Base-by-base conservation (phyloP, 345 rosid genomes). In the Syzygium oleosum region DNA sequence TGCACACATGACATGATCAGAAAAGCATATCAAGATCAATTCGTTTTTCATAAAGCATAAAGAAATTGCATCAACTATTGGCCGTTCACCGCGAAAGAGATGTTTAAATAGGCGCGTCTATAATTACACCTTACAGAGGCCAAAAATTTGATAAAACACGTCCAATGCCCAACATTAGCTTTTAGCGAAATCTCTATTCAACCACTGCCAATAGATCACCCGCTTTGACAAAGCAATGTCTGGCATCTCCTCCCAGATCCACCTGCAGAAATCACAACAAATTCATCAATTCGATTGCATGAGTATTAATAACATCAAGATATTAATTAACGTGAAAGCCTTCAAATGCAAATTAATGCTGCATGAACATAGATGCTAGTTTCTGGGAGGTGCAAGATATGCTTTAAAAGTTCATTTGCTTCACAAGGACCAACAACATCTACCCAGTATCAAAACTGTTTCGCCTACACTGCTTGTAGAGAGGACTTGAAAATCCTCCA, bases 181-280 rank as follows among this genome's bases (percentile, higher is more conserved):
- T 34, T 38, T 73, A 34, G 25, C 14, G 31, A 21, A 73, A 19
- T 87, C 54, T 54, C 88, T 92, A 97, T 89, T 96, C 96, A 12
- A 97, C 98, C 51, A 93, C 94, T 68, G 98, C 98, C 88, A 97
- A 90, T 89, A 97, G 90, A 87, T 96, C 99, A n/a, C 95, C 92
- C 84, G 95, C 97, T 87, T 95, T 96, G 87, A 96, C 94, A 53
- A 97, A 97, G 91, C 96, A 94, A 86, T 95, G 98, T 91, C 84
- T 95, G 15, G 90, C 93, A 84, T 94, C 94, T 51, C 96, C 89
- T 79, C 98, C 98, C 90, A 97, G 90, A 88, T 96, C 96, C 85
- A 95, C 94, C 99, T 97, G 88, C 53, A 78, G 31, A 6, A 63
- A 88, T 73, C 21, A 61, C 8, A 23, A 2, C 77, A 54, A 34